A percentile compares a stretch with the other conserved stretches of the same genome.
phyloP scores from a whole-genome alignment of 1,284 basidiomycete genomes.

The Ustilago bromivora region DNA sequence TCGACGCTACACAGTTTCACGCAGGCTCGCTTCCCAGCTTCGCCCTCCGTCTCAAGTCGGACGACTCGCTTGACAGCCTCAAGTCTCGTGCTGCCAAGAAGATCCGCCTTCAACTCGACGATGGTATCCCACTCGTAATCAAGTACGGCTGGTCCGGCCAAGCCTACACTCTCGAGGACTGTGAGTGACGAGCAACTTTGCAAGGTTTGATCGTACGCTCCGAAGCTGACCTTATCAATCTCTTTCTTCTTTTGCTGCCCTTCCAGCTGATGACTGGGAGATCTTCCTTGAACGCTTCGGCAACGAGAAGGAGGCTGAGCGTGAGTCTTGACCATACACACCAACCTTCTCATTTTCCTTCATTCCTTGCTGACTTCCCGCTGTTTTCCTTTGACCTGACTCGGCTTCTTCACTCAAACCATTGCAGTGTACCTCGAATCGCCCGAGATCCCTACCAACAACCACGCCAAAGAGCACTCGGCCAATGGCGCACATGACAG shows the following conservation, averaged over 20 bases:
- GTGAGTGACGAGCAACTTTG: slow-evolving; percentile 31
- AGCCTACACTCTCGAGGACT: slow-evolving; percentile 64
- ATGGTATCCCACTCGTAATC: slow-evolving; percentile 63
- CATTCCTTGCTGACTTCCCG: background rate
- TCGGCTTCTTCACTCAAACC: background rate
- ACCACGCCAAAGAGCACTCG: slow-evolving; percentile 33
- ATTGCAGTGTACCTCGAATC: slow-evolving; percentile 62
- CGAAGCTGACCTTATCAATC: background rate
- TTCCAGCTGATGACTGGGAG: slow-evolving; percentile 64
- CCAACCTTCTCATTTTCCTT: no score
- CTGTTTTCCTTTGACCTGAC: background rate
- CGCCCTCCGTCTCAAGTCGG: slow-evolving; percentile 62
- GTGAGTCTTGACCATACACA: slow-evolving; percentile 33
- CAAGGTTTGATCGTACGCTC: background rate
- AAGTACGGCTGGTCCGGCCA: slow-evolving; percentile 64
- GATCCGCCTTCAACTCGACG: slow-evolving; percentile 60
- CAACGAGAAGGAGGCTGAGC: slow-evolving; percentile 62
- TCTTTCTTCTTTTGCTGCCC: background rate
- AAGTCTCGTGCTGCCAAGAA: slow-evolving; percentile 62
- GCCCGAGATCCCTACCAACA: slow-evolving; percentile 59
- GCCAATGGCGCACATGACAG: slow-evolving; percentile 39
- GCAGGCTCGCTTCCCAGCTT: slow-evolving; percentile 66
- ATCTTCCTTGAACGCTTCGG: slow-evolving; percentile 67
- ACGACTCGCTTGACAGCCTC: slow-evolving; percentile 60
- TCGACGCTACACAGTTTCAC: slow-evolving; percentile 53